Percentiles rank a stretch among this genome's conserved stretches.
Conservation (phyloP, 805 yeast species). For the Myxozyma nipponensis region DNA sequence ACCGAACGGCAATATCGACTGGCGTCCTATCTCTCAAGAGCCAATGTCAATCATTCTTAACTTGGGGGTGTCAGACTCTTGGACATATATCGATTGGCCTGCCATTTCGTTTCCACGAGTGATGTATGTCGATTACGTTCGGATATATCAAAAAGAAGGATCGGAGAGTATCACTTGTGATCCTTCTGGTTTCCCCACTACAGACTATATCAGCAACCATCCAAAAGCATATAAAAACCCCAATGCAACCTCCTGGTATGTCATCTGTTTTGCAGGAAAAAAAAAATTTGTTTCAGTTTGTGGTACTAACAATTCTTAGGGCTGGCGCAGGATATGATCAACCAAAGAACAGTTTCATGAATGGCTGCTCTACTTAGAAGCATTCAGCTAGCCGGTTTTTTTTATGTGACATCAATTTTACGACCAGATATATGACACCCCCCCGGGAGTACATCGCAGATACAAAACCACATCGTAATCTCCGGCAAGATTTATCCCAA, state of each 20-base stretch:
- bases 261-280: background rate
- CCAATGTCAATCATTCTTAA: constrained; percentile 90
- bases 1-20: constrained; percentile 86
- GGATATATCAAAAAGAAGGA: constrained; percentile 82
- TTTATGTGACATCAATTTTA: too few species aligned
- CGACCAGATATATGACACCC: too few species aligned
- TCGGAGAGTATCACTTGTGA: constrained; percentile 69
- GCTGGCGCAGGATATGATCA: constrained; percentile 21
- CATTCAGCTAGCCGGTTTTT: too few species aligned
- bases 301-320: constrained; percentile 2
- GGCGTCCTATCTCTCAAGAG: constrained; percentile 79
- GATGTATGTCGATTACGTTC: constrained; percentile 76
- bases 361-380: constrained; percentile 14
- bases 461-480: too few species aligned
- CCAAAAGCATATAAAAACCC: constrained; percentile 60
- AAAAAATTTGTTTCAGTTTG: background rate
- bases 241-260: constrained; percentile 70
- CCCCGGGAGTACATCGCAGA: too few species aligned
- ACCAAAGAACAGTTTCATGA: constrained; percentile 25
- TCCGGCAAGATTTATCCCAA: too few species aligned
- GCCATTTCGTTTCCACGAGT: constrained; percentile 65
- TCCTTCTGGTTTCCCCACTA: constrained; percentile 80
- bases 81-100: constrained; percentile 95
- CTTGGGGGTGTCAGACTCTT: constrained; percentile 82
- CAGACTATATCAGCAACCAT: constrained; percentile 73